phyloP scores from a whole-genome alignment of 352 stramenopile genomes.

The Pythium oligandrum region DNA sequence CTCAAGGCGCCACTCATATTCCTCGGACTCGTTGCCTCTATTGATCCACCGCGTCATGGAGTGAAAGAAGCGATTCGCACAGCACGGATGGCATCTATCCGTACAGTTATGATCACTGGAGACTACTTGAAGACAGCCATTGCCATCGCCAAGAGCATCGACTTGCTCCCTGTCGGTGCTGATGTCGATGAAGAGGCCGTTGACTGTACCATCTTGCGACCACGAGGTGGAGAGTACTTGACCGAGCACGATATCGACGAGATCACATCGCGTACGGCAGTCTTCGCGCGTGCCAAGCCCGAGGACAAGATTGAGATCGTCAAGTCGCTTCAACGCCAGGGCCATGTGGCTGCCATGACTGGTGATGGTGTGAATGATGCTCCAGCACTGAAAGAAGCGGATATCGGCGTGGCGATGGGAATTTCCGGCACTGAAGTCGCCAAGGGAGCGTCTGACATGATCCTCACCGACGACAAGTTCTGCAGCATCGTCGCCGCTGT shows the following conservation, averaged over 20 bases:
- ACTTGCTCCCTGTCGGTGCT: slow-evolving; percentile 60
- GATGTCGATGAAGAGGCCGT: slow-evolving; percentile 35
- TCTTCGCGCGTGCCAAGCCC: slow-evolving; percentile 89
- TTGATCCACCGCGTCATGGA: slow-evolving; percentile 38
- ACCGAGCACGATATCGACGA: slow-evolving; percentile 61
- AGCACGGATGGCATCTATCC: slow-evolving; percentile 28
- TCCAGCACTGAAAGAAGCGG: slow-evolving; percentile 89
- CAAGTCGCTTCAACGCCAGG: slow-evolving; percentile 70
- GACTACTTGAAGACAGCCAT: slow-evolving; percentile 91
- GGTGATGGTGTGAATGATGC: slow-evolving; percentile 96
- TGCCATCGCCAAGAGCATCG: slow-evolving; percentile 83
- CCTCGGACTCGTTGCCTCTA: slow-evolving; percentile 87
- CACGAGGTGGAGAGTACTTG: slow-evolving; percentile 21
- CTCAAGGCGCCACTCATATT: slow-evolving; percentile 65
- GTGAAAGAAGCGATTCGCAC: slow-evolving; percentile 33
- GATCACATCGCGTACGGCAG: slow-evolving; percentile 36
- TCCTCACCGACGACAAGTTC: slow-evolving; percentile 95
- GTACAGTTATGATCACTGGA: slow-evolving; percentile 85
- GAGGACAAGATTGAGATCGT: slow-evolving; percentile 60
- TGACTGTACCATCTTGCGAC: slow-evolving; percentile 38
- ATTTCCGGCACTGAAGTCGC: slow-evolving; percentile 92
- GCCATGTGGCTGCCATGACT: slow-evolving; percentile 85
- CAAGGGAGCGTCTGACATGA: slow-evolving; percentile 95
- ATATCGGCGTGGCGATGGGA: slow-evolving; percentile 92
- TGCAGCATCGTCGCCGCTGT: slow-evolving; percentile 91